Evolutionary conservation across 306 rosid species (phyloP).

Genomic region (Quercus aquifolioides): DNA sequence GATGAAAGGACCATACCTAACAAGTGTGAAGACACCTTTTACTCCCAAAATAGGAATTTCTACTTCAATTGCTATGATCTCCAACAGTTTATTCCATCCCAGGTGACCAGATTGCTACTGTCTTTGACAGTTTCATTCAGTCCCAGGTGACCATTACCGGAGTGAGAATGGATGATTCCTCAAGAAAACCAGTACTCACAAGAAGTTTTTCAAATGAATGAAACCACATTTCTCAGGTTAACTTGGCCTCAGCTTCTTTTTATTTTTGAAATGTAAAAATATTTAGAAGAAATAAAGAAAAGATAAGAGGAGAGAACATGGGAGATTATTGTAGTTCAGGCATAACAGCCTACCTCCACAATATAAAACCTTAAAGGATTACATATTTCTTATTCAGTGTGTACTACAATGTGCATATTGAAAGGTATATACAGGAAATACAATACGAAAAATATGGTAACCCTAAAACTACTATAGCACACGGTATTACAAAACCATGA

Average conservation of each 20-base stretch:
- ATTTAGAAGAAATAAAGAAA: no score
- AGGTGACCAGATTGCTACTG: conserved; percentile 37
- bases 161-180: background rate
- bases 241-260: background rate
- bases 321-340: no score
- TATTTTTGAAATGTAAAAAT: no score
- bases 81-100: conserved; percentile 70
- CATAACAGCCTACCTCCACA: no score
- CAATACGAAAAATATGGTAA: no score
- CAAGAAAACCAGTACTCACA: background rate
- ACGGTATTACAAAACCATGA: no score
- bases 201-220: background rate
- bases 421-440: no score
- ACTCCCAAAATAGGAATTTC: conserved; percentile 29
- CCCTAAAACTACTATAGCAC: no score
- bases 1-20: conserved; percentile 76
- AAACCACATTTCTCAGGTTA: background rate
- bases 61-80: conserved; percentile 61
- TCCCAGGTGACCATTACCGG: background rate
- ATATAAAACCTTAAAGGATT: no score
- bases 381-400: no score
- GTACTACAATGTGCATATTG: no score
- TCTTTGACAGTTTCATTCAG: background rate
- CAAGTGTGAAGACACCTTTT: conserved; percentile 37
- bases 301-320: no score